Base-by-base conservation (phyloP, 202 grass and related monocot genomes). In the Brachypodium distachyon region DNA sequence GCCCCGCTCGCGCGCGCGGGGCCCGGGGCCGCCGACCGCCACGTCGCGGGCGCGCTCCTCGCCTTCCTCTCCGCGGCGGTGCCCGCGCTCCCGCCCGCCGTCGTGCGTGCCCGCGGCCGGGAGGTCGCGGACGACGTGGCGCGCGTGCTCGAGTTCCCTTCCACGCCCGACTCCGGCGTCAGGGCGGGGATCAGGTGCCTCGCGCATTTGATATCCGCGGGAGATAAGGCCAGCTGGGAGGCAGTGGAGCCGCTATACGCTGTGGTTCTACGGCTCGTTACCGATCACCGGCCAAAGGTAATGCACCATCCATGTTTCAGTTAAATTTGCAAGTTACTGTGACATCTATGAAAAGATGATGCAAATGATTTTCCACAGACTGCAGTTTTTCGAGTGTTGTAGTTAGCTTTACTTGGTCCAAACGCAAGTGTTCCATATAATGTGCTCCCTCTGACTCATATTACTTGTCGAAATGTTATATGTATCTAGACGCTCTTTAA, bases 101-200 rank as follows among this genome's bases (percentile, higher is more conserved):
- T 92, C 27, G 74, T 81, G 52, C 84, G 85, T 11, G 75, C 79
- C 18, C 63, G 56, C 27, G 91, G 82, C n/a, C 71, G 70, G 23
- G 44, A 48, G 51, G 91, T 98, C 36, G 83, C 91, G 0, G 73
- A 94, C 13, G 83, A 82, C 13, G 51, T 94, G 50, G 73, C 81
- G 44, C 85, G 89, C 7, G 82, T 98, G 42, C 77, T 98, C 37
- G 85, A 88, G 18, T 90, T 98, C 67, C 82, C 84, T 62, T 90
- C 85, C 62, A 84, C 85, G n/a, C 81, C 79, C 3, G 87, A 90
- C 33, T 47, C 81, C 3, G 91, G 91, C 14, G 80, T 92, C 3
- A 92, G 82, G 79, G 84, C 89, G 12, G 95, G 95, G 61, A 49
- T 94, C 70, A 94, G 81, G 80, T 98, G 95, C 78, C 72, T 92